A percentile compares a stretch with the other conserved stretches of the same genome.
Evolutionary conservation across 169 alveolate species (phyloP).

Genomic region (Plasmodium sp.): DNA sequence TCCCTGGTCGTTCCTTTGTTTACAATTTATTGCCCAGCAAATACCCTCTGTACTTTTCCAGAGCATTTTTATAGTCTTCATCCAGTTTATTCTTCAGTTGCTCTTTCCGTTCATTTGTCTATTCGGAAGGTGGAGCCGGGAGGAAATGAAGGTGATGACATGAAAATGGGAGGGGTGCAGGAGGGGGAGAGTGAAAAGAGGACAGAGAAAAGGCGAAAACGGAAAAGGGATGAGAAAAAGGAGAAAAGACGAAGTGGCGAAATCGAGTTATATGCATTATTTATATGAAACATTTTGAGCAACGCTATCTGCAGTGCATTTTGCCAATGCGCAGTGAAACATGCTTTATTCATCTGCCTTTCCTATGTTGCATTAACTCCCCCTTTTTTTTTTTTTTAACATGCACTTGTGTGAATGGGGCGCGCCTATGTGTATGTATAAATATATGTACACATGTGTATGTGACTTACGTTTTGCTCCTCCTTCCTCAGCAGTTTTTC

Average conservation of each 20-base stretch:
- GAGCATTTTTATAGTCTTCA: slow-evolving; percentile 61
- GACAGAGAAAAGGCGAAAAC: neutral
- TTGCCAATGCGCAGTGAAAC: neutral
- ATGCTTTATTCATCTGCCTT: neutral
- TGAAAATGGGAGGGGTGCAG: neutral
- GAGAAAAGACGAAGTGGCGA: neutral
- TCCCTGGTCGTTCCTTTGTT: neutral
- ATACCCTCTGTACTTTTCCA: slow-evolving; percentile 63
- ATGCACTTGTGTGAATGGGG: neutral
- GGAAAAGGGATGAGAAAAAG: neutral
- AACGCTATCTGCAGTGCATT: neutral
- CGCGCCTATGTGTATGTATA: neutral
- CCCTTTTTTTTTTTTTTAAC: neutral
- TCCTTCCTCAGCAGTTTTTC: slow-evolving; percentile 36
- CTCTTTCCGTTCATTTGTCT: slow-evolving; percentile 72
- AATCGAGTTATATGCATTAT: neutral
- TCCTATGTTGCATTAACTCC: neutral
- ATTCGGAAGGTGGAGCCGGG: neutral
- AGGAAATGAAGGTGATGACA: neutral
- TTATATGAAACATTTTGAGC: neutral
- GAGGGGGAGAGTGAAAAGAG: neutral
- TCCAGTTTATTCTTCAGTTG: slow-evolving; percentile 60
- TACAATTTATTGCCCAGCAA: slow-evolving; percentile 60
- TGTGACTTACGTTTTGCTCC: slow-evolving; percentile 42
- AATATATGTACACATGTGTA: neutral